Percentiles rank a stretch among this genome's conserved stretches.
phyloP scores from a whole-genome alignment of 208 protist genomes.

The Blastocrithidia nonstop region DNA sequence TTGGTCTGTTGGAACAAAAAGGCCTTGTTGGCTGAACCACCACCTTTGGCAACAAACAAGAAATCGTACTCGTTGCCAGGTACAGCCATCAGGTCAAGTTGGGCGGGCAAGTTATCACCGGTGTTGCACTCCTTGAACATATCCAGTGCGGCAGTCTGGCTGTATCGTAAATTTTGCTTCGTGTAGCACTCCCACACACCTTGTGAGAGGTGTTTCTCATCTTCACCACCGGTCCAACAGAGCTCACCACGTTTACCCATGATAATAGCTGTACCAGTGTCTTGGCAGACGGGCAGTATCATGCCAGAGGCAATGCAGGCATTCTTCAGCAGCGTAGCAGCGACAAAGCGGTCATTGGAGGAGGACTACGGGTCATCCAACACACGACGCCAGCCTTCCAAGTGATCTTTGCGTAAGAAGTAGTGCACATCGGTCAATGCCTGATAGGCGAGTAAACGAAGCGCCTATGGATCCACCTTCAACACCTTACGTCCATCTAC shows the following conservation, averaged over 20 bases:
- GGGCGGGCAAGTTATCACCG: slow-evolving; percentile 93
- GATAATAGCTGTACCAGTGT: slow-evolving; percentile 96
- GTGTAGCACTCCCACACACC: slow-evolving; percentile 94
- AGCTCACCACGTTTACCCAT: slow-evolving; percentile 93
- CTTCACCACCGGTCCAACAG: slow-evolving; percentile 92
- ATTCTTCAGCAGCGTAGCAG: slow-evolving; percentile 92
- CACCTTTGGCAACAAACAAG: slow-evolving; percentile 95
- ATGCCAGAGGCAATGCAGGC: slow-evolving; percentile 87
- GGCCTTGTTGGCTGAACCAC: slow-evolving; percentile 96
- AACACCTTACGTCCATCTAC: slow-evolving; percentile 60
- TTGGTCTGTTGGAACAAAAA: slow-evolving; percentile 96
- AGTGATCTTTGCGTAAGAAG: slow-evolving; percentile 90
- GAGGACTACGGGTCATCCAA: slow-evolving; percentile 92
- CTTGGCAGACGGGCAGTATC: slow-evolving; percentile 90
- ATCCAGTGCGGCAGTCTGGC: slow-evolving; percentile 87
- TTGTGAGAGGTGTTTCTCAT: slow-evolving; percentile 87
- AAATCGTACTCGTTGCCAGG: slow-evolving; percentile 92
- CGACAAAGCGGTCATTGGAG: slow-evolving; percentile 94
- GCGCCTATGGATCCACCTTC: slow-evolving; percentile 83
- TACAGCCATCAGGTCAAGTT: slow-evolving; percentile 91
- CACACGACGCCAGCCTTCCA: slow-evolving; percentile 88
- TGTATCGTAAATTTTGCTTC: slow-evolving; percentile 92
- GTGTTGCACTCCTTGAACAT: slow-evolving; percentile 98
- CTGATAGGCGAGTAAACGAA: slow-evolving; percentile 70
- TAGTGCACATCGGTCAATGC: slow-evolving; percentile 91